These are phyloP conservation scores for Dactylellina leptospora DNA, from an alignment of 2,329 filamentous ascomycete genomes.

Conservation along the genomic window DNA sequence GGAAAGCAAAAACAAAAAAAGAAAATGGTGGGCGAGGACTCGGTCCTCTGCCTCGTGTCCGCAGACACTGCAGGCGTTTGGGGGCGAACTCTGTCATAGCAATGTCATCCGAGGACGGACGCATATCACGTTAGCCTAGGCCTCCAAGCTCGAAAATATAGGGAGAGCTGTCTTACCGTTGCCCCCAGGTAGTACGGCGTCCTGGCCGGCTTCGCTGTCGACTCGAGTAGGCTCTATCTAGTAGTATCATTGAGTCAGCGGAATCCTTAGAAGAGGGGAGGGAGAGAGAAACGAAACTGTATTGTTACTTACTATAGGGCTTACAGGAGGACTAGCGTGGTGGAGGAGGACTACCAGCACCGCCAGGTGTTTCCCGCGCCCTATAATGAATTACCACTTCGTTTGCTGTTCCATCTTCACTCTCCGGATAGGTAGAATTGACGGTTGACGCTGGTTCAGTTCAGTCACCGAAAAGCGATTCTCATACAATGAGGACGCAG, in stretches of 20 bases:
- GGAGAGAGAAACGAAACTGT: too few relatives aligned
- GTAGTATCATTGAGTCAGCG: too few relatives aligned
- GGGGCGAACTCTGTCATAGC: neutral
- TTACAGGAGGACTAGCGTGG: slow-evolving; percentile 8
- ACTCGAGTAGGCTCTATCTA: neutral
- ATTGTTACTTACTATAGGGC: slow-evolving; percentile 11
- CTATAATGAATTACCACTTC: too few relatives aligned
- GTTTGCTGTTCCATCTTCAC: slow-evolving; percentile 18
- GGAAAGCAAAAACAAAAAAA: neutral
- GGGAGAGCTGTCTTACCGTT: too few relatives aligned
- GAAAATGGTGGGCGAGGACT: neutral
- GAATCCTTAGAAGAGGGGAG: neutral
- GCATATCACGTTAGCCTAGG: too few relatives aligned
- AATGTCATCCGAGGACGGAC: neutral
- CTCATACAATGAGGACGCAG: slow-evolving; percentile 6
- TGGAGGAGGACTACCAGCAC: slow-evolving; percentile 7
- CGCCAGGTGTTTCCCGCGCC: too few relatives aligned
- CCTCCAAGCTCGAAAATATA: too few relatives aligned
- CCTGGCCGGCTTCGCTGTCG: neutral
- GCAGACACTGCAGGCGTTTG: too few relatives aligned
- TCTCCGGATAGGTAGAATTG: slow-evolving; percentile 12
- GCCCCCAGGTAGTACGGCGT: too few relatives aligned
- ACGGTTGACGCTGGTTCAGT: neutral
- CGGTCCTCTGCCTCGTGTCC: too few relatives aligned
- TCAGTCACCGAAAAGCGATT: slow-evolving; percentile 18